phyloP scores from a whole-genome alignment of 495 filamentous ascomycete genomes.

The Tuber borchii region DNA sequence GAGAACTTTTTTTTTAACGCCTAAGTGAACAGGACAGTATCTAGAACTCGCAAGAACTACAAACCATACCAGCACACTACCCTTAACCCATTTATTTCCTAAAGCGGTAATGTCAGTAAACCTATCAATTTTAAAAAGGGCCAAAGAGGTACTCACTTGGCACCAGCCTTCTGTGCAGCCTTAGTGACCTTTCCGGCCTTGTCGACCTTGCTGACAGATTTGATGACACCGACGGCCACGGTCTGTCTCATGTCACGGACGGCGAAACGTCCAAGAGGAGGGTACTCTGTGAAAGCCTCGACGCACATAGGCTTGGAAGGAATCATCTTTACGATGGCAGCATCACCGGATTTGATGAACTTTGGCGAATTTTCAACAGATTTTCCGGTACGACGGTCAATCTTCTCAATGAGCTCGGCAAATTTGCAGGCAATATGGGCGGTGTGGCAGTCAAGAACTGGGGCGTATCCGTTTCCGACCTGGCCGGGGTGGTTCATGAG shows the following conservation, averaged over 20 bases:
- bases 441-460: constrained; percentile 98
- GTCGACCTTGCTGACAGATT: constrained; percentile 71
- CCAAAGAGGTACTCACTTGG: constrained; percentile 32
- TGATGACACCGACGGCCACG: constrained; percentile 96
- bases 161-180: constrained; percentile 46
- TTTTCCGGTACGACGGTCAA: constrained; percentile 99
- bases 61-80: constrained; percentile 40
- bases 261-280: constrained; percentile 96
- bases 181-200: constrained; percentile 73
- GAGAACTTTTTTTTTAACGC: constrained; percentile 32
- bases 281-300: constrained; percentile 99
- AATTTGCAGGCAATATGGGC: constrained; percentile 99
- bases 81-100: constrained; percentile 39
- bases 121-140: neutral
- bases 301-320: constrained; percentile 99
- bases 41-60: constrained; percentile 38
- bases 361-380: constrained; percentile 83
- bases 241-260: constrained; percentile 91
- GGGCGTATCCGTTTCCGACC: constrained; percentile 97
- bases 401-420: constrained; percentile 97
- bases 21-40: constrained; percentile 39
- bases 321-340: constrained; percentile 99
- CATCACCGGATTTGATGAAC: constrained; percentile 99
- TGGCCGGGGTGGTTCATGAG: constrained; percentile 99
- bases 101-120: constrained; percentile 6